Evolutionary conservation across 352 stramenopile species (phyloP), one percentile per base, ranked within the genome.

Genomic region (Globisporangium cederbergense): DNA sequence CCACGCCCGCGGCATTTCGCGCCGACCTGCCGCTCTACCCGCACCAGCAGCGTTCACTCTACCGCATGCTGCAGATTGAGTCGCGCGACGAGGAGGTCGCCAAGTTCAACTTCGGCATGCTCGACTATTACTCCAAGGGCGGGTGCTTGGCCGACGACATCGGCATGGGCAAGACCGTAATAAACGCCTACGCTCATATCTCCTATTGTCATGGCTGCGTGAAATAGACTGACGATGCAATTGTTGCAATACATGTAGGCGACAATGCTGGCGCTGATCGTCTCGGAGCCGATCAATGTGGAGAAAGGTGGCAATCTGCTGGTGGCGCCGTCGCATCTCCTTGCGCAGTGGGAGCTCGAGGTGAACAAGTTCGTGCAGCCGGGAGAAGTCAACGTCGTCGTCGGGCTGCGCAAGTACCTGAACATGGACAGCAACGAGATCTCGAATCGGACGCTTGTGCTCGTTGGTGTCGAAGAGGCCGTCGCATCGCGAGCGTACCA

Each of bases 11-110:
- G 3, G 66, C 70, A 20, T 90, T 96, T 53, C 74, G 77, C 25
- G 16, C 36, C 7, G 50, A 74, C 0, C 59, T 78, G n/a, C 83
- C 81, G 52, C 73, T 96, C 20, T 93, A 90, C 63, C 71, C 76
- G 18, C 88, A 96, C 69, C 88, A 96, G 60, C 71, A 81, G n/a
- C 86, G 88, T 45, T 93, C 88, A 32, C 73, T 96, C 30, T 77
- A 94, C 66, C 82, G 88, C 68, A 95, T 93, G 81, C 72, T 90
- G 43, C 76, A 92, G 71, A 89, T 96, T 51, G 88, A 96, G 52
- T 68, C 72, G 56, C 78, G 72, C 60, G 81, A 95, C 61, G 84
- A 88, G 30, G 40, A 56, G 0, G 78, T 93, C 22, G 70, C 74
- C 30, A 76, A 73, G 20, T 90, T 93, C 62, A 91, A 91, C 67